Base-by-base conservation (phyloP, 208 protist genomes). In the Wallacemonas collosoma region DNA sequence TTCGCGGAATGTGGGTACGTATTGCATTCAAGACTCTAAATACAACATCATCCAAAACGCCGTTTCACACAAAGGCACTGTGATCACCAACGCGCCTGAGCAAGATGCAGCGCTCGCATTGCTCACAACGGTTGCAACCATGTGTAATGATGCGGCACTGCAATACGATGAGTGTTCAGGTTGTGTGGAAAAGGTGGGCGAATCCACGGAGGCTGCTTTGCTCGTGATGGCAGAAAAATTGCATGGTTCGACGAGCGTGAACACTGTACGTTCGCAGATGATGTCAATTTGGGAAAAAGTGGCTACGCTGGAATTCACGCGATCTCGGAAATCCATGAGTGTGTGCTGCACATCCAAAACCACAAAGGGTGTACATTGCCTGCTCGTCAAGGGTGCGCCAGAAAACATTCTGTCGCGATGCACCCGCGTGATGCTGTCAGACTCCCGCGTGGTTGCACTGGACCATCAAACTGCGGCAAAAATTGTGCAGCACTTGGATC, bases 351-450 rank as follows among this genome's bases (percentile, higher is more conserved):
- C 86, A 12, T 84, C 80, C 0, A 54, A 65, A 8, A 38, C 62
- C 0, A 45, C 2, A 1, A 62, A 72, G 1, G 68, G 66, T 43
- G 39, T 79, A 77, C 64, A 85, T 35, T 68, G 66, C 53, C 83
- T 98, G 12, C 91, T 97, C 83, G 82, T 98, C 41, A 99, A 99
- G 77, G 98, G 98, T 62, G 98, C 98, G 0, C 90, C 97, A 11
- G 98, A 99, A 74, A 81, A 93, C 26, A 73, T 99, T 6, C 64
- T 99, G 1, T 82, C 80, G 26, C 91, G 95, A 2, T 99, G 92
- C 77, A 84, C 69, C 45, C 73, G 76, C 80, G 60, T 88, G 11
- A 77, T 86, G 87, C 55, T 83, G 54, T 54, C 76, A 1, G 72
- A 93, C 66, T 90, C 93, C 11, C 50, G 60, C 12, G 73, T 82